A percentile compares a stretch with the other conserved stretches of the same genome.
These are phyloP conservation scores for Stramenopiles sp. DNA, from an alignment of 352 stramenopile genomes.

Conservation along the genomic window DNA sequence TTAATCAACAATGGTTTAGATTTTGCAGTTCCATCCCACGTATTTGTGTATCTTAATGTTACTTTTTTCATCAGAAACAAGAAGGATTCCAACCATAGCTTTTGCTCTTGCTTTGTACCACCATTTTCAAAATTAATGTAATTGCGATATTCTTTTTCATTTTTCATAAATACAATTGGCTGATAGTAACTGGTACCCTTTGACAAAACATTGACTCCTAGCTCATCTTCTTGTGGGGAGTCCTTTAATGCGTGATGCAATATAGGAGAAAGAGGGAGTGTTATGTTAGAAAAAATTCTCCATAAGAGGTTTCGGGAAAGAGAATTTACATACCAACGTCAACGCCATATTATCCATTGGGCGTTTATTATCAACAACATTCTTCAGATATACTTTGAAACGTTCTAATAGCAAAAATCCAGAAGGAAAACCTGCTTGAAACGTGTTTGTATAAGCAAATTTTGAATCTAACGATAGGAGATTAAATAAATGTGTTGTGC, in stretches of 20 bases:
- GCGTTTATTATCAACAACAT: conserved; percentile 21
- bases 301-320: no score
- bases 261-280: no score
- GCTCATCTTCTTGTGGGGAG: conserved; percentile 32
- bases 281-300: no score
- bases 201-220: conserved; percentile 22
- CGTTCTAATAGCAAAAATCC: conserved; percentile 30
- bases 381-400: conserved; percentile 24
- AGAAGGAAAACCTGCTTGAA: conserved; percentile 28
- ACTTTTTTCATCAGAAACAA: conserved; percentile 16
- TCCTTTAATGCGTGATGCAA: no score
- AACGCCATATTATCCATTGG: conserved; percentile 33
- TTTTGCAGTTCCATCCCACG: no score
- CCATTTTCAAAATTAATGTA: conserved; percentile 19
- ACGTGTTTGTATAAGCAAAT: conserved; percentile 29
- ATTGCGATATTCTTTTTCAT: conserved; percentile 15
- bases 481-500: conserved; percentile 30
- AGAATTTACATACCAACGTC: no score
- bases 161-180: conserved; percentile 25
- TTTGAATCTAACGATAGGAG: conserved; percentile 26
- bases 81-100: conserved; percentile 13
- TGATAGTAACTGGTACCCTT: conserved; percentile 25
- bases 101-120: conserved; percentile 12
- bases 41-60: conserved; percentile 3
- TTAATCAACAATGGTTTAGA: conserved; percentile 20